phyloP scores from a whole-genome alignment of 2,329 filamentous ascomycete genomes.

The Diaporthe batatas region DNA sequence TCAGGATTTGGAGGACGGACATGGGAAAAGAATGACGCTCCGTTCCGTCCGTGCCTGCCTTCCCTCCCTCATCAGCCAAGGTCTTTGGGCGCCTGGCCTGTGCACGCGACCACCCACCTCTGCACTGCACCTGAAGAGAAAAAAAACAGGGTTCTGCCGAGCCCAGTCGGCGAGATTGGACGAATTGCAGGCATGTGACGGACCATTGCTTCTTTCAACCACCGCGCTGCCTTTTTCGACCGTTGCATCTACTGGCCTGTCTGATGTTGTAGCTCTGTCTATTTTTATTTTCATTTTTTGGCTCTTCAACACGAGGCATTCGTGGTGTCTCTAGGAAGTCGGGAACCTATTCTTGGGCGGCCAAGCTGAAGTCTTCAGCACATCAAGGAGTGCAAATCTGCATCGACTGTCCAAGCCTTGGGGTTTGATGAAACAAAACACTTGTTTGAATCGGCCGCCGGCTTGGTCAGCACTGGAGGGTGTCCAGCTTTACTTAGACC shows the following conservation, averaged over 20 bases:
- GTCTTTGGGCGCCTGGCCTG: conserved; percentile 19
- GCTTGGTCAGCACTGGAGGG: neutral
- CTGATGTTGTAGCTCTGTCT: neutral
- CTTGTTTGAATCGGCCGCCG: neutral
- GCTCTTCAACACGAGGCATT: neutral
- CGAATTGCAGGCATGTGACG: conserved; percentile 37
- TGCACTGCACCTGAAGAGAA: too few species aligned
- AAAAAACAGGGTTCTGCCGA: conserved; percentile 6
- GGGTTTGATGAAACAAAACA: neutral
- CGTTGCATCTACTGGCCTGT: neutral
- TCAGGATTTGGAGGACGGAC: conserved; percentile 6
- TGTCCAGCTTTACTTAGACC: neutral
- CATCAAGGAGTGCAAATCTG: neutral
- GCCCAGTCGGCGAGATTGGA: conserved; percentile 1
- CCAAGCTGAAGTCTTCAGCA: neutral
- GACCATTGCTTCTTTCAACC: conserved; percentile 34
- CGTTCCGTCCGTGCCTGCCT: neutral
- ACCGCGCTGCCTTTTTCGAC: neutral
- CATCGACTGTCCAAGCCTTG: too few species aligned
- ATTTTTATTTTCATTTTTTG: too few species aligned
- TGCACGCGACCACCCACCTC: conserved; percentile 35
- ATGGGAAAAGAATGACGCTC: conserved; percentile 28
- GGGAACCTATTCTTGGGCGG: neutral
- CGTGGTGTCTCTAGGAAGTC: neutral
- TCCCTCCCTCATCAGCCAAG: too few species aligned